These are phyloP conservation scores for Phytophthora pinifolia DNA, from an alignment of 352 stramenopile species.

Conservation along the genomic window DNA sequence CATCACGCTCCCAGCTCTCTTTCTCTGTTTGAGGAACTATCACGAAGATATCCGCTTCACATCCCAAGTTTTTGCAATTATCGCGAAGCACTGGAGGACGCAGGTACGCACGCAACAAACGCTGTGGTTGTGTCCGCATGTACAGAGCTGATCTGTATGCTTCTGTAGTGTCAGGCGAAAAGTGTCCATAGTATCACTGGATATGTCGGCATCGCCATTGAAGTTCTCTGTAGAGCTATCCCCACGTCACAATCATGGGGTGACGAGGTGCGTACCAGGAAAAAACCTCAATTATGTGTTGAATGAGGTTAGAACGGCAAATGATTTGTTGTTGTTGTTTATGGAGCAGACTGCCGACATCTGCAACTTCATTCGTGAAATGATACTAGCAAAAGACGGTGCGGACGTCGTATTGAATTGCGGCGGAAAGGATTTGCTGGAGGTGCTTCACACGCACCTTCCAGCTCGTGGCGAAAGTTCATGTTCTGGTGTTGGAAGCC, in stretches of 20 bases:
- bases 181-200: slow-evolving; percentile 50
- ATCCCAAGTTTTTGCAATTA: slow-evolving; percentile 58
- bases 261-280: slow-evolving; percentile 17
- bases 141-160: slow-evolving; percentile 1
- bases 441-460: slow-evolving; percentile 28
- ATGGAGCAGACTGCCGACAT: slow-evolving; percentile 47
- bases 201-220: slow-evolving; percentile 63
- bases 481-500: not conserved
- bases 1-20: slow-evolving; percentile 57
- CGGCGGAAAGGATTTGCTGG: slow-evolving; percentile 43
- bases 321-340: no score
- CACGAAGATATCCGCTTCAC: slow-evolving; percentile 43
- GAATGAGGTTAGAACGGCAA: no score
- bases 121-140: not conserved
- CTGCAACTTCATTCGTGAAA: slow-evolving; percentile 64
- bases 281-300: not conserved
- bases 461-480: not conserved
- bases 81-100: slow-evolving; percentile 50
- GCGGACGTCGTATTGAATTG: slow-evolving; percentile 48
- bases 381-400: slow-evolving; percentile 50
- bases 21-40: slow-evolving; percentile 62
- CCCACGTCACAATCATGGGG: slow-evolving; percentile 14
- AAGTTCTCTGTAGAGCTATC: slow-evolving; percentile 39
- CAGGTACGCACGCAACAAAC: slow-evolving; percentile 20
- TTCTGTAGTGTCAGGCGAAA: slow-evolving; percentile 11